Conservation (phyloP, 345 rosid species). For the Salix caprea region DNA sequence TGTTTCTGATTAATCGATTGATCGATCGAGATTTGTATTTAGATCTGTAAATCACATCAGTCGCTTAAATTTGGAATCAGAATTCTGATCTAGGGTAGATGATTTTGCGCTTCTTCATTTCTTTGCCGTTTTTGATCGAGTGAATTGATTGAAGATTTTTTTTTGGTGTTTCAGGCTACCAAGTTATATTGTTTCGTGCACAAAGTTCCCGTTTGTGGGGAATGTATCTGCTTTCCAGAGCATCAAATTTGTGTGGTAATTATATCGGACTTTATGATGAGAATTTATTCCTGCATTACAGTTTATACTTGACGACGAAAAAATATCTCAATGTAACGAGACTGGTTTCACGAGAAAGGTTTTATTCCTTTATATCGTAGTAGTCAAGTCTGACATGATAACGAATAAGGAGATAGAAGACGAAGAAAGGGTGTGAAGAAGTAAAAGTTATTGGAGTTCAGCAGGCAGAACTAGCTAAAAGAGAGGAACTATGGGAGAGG, state of each 20-base stretch:
- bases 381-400: not conserved
- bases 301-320: not conserved
- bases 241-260: conserved; percentile 91
- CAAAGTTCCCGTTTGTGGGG: conserved; percentile 97
- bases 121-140: not conserved
- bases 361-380: not conserved
- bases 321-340: no score
- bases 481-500: not conserved
- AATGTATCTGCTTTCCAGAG: conserved; percentile 92
- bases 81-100: not conserved
- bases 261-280: not conserved
- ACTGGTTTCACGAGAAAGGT: no score
- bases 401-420: not conserved
- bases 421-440: not conserved
- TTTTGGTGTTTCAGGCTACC: conserved; percentile 65
- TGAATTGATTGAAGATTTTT: not conserved
- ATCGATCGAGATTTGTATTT: not conserved
- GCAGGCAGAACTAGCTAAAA: not conserved
- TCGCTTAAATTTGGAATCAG: not conserved
- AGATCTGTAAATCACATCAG: conserved; percentile 17
- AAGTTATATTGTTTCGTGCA: conserved; percentile 95
- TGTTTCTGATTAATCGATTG: not conserved
- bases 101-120: not conserved
- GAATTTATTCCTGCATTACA: not conserved
- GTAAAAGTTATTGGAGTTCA: not conserved